Evolutionary conservation across 768 basidiomycete genomes (phyloP), one percentile per base, ranked within the genome.

Genomic region (Lenzites betulinus): DNA sequence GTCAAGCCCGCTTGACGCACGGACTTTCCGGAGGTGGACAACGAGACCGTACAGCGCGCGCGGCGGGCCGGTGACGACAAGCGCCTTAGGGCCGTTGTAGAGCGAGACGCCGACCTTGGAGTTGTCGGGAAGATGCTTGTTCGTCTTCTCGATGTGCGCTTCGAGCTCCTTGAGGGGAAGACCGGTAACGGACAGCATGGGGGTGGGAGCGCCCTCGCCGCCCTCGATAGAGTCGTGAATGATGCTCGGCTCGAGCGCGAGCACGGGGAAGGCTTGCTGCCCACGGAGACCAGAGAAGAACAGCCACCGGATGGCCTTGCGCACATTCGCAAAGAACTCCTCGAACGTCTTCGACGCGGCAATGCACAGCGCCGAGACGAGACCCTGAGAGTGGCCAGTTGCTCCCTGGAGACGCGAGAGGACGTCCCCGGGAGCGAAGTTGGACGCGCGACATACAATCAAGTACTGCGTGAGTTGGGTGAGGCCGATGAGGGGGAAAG

Each of bases 311-410:
- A 98, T 74, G 35, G 93, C 93, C 73, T 96, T 95, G 71, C 81
- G 78, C 9, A 86, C 81, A 75, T 97, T 96, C 59, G 76, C 75
- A 57, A 82, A 77, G 74, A 93, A 92, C 3, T 88, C 86, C 48
- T 88, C 87, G 62, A 87, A 86, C 25, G 87, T 85, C 18, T 80
- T 79, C 5, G 95, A 93, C 5, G 92, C 86, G 7, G 95, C 83
- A 68, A 98, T 86, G 39, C 84, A 88, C 53, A 95, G 84, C n/a
- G 97, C 97, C 13, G 95, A 93, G 49, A 97, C 88, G 67, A 99
- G 86, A 65, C 97, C 97, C 74, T 98, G 96, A 2, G 95, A 98
- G 76, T 99, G 97, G 33, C 97, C 97, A 16, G 97, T 98, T 2
- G 95, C 86, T 35, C 96, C 96, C 11, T 84, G 79, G 55, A 98